phyloP scores from a whole-genome alignment of 2,329 filamentous ascomycete species.

The Spiromastix sp. region DNA sequence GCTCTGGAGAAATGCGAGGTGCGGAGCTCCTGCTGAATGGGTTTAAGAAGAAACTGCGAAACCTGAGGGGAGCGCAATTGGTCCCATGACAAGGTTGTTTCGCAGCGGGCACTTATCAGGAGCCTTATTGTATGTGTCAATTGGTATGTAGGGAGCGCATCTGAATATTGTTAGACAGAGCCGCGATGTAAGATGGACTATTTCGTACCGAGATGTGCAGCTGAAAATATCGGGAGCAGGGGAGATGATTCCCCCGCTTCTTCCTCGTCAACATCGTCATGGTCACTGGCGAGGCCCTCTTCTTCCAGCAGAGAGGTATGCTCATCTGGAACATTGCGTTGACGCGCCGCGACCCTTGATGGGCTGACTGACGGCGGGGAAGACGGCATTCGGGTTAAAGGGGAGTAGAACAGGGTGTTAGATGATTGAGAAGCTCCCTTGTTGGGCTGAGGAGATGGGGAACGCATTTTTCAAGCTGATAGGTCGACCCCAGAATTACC shows the following conservation, averaged over 20 bases:
- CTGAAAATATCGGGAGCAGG: conserved; percentile 68
- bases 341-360: neutral
- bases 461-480: conserved; percentile 5
- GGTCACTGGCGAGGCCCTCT: conserved; percentile 19
- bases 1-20: conserved; percentile 74
- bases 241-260: conserved; percentile 32
- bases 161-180: conserved; percentile 33
- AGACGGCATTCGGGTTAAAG: conserved; percentile 1
- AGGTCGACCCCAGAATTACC: too few species aligned
- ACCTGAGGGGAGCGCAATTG: conserved; percentile 92
- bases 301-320: neutral
- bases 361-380: neutral
- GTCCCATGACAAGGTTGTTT: conserved; percentile 90
- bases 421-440: conserved; percentile 2
- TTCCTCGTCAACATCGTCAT: conserved; percentile 25
- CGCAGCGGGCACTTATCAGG: conserved; percentile 72
- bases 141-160: conserved; percentile 78
- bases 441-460: conserved; percentile 5
- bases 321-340: neutral
- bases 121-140: conserved; percentile 84
- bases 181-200: neutral
- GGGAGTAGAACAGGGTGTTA: conserved; percentile 1
- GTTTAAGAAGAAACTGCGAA: conserved; percentile 90
- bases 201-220: conserved; percentile 59
- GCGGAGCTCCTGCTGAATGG: conserved; percentile 83